Percentiles rank a stretch among this genome's conserved stretches.
Evolutionary conservation across 176 grass and related monocot genomes (phyloP).

Genomic region (Avena eriantha): DNA sequence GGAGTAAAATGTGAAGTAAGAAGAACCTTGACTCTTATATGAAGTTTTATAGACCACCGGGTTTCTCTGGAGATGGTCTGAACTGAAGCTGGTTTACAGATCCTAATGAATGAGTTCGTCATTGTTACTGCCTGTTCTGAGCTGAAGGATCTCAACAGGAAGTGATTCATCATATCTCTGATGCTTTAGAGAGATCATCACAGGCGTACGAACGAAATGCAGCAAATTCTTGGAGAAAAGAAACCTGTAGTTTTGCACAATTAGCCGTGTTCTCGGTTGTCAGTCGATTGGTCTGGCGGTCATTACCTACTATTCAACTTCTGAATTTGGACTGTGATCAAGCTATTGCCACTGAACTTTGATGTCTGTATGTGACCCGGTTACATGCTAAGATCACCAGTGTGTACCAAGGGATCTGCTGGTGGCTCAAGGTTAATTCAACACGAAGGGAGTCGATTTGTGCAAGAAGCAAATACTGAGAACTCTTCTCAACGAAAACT

Average conservation of each 20-base stretch:
- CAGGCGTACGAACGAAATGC: slow-evolving; percentile 44
- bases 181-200: slow-evolving; percentile 60
- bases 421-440: neutral
- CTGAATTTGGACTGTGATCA: slow-evolving; percentile 30
- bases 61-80: slow-evolving; percentile 47
- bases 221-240: slow-evolving; percentile 51
- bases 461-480: neutral
- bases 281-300: neutral
- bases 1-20: slow-evolving; percentile 45
- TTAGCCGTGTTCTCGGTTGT: slow-evolving; percentile 8
- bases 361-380: slow-evolving; percentile 51
- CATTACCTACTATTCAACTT: slow-evolving; percentile 17
- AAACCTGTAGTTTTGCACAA: slow-evolving; percentile 50
- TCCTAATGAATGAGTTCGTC: slow-evolving; percentile 62
- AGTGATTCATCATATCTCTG: slow-evolving; percentile 44
- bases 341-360: slow-evolving; percentile 49
- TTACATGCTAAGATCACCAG: slow-evolving; percentile 30
- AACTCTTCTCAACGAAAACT: neutral
- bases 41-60: slow-evolving; percentile 43
- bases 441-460: neutral
- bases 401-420: neutral
- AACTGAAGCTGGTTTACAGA: slow-evolving; percentile 48
- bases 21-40: slow-evolving; percentile 64
- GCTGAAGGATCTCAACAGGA: slow-evolving; percentile 58
- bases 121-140: slow-evolving; percentile 58